These are phyloP conservation scores for Trametes polyzona DNA, from an alignment of 1,284 basidiomycete species.

Conservation along the genomic window DNA sequence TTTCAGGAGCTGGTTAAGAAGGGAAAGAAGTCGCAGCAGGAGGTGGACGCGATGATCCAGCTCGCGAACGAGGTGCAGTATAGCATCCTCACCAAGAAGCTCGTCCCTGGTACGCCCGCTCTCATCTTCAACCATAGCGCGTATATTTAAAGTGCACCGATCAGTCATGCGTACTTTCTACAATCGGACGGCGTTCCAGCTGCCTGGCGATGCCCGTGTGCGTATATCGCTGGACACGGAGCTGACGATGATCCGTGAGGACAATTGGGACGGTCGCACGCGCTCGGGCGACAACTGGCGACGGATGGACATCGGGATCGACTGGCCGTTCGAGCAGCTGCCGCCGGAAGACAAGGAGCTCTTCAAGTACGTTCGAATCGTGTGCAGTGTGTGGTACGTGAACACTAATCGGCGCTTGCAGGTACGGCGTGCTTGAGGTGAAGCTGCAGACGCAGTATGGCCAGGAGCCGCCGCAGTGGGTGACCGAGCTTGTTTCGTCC, in stretches of 20 bases:
- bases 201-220: constrained; percentile 96
- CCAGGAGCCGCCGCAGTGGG: constrained; percentile 96
- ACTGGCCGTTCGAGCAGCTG: constrained; percentile 87
- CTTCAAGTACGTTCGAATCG: constrained; percentile 91
- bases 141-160: constrained; percentile 41
- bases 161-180: constrained; percentile 94
- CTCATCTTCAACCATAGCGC: too few relatives aligned
- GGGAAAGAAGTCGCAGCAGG: constrained; percentile 94
- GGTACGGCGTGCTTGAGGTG: constrained; percentile 92
- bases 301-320: constrained; percentile 91
- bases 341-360: constrained; percentile 83
- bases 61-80: constrained; percentile 97
- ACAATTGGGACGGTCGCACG: constrained; percentile 90
- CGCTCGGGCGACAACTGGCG: constrained; percentile 93
- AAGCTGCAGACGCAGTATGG: constrained; percentile 97
- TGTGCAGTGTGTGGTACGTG: too few relatives aligned
- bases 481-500: constrained; percentile 91
- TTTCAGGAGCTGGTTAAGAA: constrained; percentile 89
- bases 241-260: constrained; percentile 92
- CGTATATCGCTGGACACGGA: constrained; percentile 99
- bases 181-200: constrained; percentile 98
- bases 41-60: constrained; percentile 95
- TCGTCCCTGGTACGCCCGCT: constrained; percentile 71
- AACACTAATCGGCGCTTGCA: constrained; percentile 26
- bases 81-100: constrained; percentile 81